Evolutionary conservation across 2,329 filamentous ascomycete genomes (phyloP), one percentile per base, ranked within the genome.

Genomic region (Exophiala sideris): DNA sequence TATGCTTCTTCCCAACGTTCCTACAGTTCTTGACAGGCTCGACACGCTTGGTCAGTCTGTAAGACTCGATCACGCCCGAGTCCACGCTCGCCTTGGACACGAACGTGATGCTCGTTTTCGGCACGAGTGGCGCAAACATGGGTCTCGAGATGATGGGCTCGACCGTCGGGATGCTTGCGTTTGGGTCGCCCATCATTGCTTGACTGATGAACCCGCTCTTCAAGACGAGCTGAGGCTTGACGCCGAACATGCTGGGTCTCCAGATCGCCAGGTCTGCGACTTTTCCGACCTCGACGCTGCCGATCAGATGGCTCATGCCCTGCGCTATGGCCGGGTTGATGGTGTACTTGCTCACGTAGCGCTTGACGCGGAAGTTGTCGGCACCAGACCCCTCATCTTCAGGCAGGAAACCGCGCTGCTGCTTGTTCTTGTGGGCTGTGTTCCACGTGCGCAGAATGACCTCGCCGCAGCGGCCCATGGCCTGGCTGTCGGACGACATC

Each of bases 401-500:
- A 5, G 81, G 76, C 24, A 97, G 73, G 1, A 72, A 67, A 0
- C 92, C 92, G 7, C 91, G 82, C 73, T 96, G 91, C 14, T 85
- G 68, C 73, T 95, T 96, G 70, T 97, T 97, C 81, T 96, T 96
- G 74, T 96, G 90, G 0, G 92, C 92, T 2, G 92, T 97, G 72
- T 96, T 91, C 92, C 92, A 97, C 0, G 92, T 96, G 10, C 92
- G 83, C 20, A 95, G 78, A 57, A 97, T 84, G 50, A 97, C 92
- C 75, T 97, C 92, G 60, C 92, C 92, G 68, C 90, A 95, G 47
- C 92, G 87, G 52, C 92, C 92, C 92, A 97, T 97, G 65, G 92
- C 92, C 73, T 97, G 92, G 0, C 88, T 92, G 73, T 97, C 92
- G 1, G 87, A 91, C 56, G 85, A 90, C 89, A 97, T 96, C 91